These are phyloP conservation scores for Blastobotrys malaysiensis DNA, from an alignment of 1,139 yeast species.

Conservation along the genomic window DNA sequence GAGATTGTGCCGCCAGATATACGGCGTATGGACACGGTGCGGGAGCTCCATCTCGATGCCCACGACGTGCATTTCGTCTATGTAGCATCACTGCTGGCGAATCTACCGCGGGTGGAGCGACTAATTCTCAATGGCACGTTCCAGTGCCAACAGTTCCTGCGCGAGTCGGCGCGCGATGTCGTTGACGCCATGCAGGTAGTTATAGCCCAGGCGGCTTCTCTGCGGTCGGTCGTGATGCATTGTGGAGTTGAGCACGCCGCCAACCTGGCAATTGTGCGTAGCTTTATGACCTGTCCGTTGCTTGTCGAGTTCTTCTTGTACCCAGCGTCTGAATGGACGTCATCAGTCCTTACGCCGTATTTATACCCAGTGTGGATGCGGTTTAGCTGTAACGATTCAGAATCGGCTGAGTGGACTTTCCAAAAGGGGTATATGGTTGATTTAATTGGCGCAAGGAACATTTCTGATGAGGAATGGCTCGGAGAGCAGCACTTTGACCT, in stretches of 20 bases:
- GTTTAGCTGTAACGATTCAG: background rate
- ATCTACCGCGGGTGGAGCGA: constrained; percentile 1
- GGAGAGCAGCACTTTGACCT: background rate
- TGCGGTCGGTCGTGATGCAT: constrained; percentile 3
- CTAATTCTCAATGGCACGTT: constrained; percentile 6
- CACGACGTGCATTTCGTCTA: background rate
- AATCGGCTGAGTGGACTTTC: background rate
- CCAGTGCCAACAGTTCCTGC: constrained; percentile 5
- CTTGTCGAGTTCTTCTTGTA: constrained; percentile 2
- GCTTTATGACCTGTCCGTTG: background rate
- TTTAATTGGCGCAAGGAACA: background rate
- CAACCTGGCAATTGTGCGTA: constrained; percentile 4
- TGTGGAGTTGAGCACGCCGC: constrained; percentile 2
- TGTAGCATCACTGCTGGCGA: constrained; percentile 4
- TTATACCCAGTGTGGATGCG: background rate
- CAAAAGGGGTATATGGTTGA: background rate
- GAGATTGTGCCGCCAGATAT: background rate
- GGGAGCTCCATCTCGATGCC: constrained; percentile 4
- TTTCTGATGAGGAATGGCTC: background rate
- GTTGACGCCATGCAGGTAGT: background rate
- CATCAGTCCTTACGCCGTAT: background rate
- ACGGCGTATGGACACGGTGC: background rate
- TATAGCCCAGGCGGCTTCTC: background rate
- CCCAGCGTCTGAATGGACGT: constrained; percentile 3
- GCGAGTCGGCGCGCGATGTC: background rate